Percentiles rank a stretch among this genome's conserved stretches.
These are phyloP conservation scores for Rubroboletus pulcherrimus DNA, from an alignment of 768 basidiomycete species.

Conservation along the genomic window DNA sequence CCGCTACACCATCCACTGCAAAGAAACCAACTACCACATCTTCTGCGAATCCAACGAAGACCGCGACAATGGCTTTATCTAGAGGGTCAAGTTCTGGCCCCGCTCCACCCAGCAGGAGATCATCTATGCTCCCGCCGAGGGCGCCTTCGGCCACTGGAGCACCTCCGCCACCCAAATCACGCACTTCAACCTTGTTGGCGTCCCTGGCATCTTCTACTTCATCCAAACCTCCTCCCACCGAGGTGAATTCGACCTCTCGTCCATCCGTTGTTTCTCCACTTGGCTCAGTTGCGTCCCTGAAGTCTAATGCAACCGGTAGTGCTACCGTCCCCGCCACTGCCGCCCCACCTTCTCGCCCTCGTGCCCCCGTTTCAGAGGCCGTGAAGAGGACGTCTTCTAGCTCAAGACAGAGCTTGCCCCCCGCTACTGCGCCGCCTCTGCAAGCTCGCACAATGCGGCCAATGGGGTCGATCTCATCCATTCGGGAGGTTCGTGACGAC, in stretches of 20 bases:
- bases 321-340: constrained; percentile 20
- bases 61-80: constrained; percentile 31
- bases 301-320: constrained; percentile 34
- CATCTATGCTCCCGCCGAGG: constrained; percentile 33
- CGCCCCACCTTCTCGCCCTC: constrained; percentile 45
- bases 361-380: constrained; percentile 65
- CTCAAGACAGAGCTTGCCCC: constrained; percentile 41
- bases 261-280: constrained; percentile 55
- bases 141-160: constrained; percentile 38
- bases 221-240: constrained; percentile 17
- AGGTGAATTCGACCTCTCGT: constrained; percentile 35
- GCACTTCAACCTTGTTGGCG: constrained; percentile 28
- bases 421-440: constrained; percentile 18
- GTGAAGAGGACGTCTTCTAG: constrained; percentile 47
- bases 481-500: constrained; percentile 65
- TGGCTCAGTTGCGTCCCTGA: constrained; percentile 46
- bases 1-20: constrained; percentile 27
- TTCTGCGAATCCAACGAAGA: constrained; percentile 32
- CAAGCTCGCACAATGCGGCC: constrained; percentile 44
- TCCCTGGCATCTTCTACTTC: constrained; percentile 24
- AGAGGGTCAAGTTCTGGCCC: constrained; percentile 29
- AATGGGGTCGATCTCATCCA: constrained; percentile 66
- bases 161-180: constrained; percentile 37
- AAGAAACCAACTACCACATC: constrained; percentile 29
- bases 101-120: constrained; percentile 31